These are phyloP conservation scores for Sequoiadendron giganteum DNA, from an alignment of 75 land plant species.

Conservation along the genomic window DNA sequence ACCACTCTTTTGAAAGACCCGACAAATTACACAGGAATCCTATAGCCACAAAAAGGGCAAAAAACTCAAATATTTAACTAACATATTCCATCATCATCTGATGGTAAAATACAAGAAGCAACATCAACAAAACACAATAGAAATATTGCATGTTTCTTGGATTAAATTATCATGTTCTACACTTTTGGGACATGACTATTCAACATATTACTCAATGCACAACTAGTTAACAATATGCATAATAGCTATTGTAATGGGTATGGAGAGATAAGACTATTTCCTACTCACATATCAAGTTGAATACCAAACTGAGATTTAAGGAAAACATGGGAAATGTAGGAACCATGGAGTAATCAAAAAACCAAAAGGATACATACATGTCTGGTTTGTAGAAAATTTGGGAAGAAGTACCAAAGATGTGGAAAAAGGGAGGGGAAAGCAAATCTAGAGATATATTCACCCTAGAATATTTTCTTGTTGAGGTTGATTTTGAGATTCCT, in stretches of 20 bases:
- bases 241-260: neutral
- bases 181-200: neutral
- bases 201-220: neutral
- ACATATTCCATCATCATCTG: neutral
- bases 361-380: neutral
- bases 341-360: neutral
- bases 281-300: neutral
- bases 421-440: neutral
- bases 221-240: neutral
- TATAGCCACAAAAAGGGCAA: constrained; percentile 14
- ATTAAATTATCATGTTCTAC: neutral
- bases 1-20: constrained; percentile 74
- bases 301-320: neutral
- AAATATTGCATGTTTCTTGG: neutral
- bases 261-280: neutral
- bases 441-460: neutral
- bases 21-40: constrained; percentile 70
- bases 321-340: neutral
- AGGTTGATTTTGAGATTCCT: neutral
- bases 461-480: neutral
- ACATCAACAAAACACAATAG: neutral
- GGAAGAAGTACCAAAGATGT: neutral
- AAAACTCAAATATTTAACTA: neutral
- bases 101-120: neutral
- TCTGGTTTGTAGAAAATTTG: neutral